These are phyloP conservation scores for Hypoxylon sp. DNA, from an alignment of 2,329 filamentous ascomycete species.

Conservation along the genomic window DNA sequence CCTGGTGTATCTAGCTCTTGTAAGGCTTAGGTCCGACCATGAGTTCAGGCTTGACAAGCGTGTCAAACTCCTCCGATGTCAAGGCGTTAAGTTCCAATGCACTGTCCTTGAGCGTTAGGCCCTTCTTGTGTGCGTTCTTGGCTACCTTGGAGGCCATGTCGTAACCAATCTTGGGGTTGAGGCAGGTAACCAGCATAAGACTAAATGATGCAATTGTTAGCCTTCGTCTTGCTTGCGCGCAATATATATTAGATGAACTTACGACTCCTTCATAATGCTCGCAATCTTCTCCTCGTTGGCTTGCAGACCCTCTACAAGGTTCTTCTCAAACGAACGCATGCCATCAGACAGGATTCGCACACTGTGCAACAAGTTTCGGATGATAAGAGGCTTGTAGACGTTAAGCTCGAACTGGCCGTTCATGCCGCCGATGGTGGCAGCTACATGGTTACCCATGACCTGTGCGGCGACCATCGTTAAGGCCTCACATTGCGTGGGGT, in stretches of 20 bases:
- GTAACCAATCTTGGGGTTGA: constrained; percentile 97
- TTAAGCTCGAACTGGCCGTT: constrained; percentile 99
- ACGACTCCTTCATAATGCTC: constrained; percentile 93
- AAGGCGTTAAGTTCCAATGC: constrained; percentile 93
- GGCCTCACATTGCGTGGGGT: constrained; percentile 97
- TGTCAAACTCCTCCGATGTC: constrained; percentile 88
- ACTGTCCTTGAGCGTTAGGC: constrained; percentile 89
- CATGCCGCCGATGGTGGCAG: constrained; percentile 92
- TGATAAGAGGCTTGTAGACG: constrained; percentile 97
- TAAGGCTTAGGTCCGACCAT: constrained; percentile 85
- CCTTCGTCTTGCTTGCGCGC: not conserved
- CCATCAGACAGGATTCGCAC: constrained; percentile 86
- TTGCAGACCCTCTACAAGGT: constrained; percentile 85
- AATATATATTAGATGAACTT: constrained; percentile 50
- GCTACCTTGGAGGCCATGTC: constrained; percentile 97
- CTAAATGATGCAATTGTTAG: constrained; percentile 53
- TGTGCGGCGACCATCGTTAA: constrained; percentile 98
- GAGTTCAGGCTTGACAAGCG: constrained; percentile 88
- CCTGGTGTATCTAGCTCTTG: constrained; percentile 53
- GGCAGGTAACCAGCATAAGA: constrained; percentile 96
- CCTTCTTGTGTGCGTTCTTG: constrained; percentile 99
- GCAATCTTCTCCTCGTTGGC: constrained; percentile 94
- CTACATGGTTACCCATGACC: constrained; percentile 97
- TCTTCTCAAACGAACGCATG: constrained; percentile 95
- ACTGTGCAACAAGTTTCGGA: constrained; percentile 94